phyloP scores from a whole-genome alignment of 495 filamentous ascomycete species.

The Gamarada debralockiae region DNA sequence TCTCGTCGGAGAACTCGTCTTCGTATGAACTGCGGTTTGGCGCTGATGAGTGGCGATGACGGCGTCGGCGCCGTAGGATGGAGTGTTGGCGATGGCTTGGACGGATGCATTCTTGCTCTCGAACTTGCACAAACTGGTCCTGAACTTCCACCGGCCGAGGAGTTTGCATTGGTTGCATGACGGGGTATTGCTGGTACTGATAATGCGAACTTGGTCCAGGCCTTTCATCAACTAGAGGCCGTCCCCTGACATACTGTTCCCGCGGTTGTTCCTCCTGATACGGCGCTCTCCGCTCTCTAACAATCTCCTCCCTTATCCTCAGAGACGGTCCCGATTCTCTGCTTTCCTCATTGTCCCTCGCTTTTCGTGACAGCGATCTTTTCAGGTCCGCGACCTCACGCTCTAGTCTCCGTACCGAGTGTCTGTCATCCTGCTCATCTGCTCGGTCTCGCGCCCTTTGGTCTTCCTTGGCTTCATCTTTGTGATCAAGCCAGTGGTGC shows the following conservation, averaged over 20 bases:
- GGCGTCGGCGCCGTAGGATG: background rate
- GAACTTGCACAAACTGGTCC: background rate
- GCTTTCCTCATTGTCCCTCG: background rate
- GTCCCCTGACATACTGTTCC: background rate
- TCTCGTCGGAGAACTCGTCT: background rate
- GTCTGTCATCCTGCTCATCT: background rate
- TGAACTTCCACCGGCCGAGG: background rate
- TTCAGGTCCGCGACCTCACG: background rate
- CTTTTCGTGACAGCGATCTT: constrained; percentile 1
- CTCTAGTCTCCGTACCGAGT: background rate
- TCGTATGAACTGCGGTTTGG: background rate
- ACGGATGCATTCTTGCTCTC: background rate
- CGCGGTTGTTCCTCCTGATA: background rate
- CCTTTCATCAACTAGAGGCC: background rate
- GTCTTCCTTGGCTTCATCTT: background rate
- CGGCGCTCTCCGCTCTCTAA: background rate
- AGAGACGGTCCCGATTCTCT: background rate
- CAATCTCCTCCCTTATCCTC: background rate
- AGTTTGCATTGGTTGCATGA: background rate
- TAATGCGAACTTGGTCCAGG: background rate
- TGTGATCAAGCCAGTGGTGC: background rate
- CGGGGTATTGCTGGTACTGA: background rate
- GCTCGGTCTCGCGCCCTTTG: background rate
- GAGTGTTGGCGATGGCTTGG: background rate
- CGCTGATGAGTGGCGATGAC: background rate